Evolutionary conservation across 192 early-diverging fungal genomes (phyloP).

Genomic region (Phycomyces nitens): DNA sequence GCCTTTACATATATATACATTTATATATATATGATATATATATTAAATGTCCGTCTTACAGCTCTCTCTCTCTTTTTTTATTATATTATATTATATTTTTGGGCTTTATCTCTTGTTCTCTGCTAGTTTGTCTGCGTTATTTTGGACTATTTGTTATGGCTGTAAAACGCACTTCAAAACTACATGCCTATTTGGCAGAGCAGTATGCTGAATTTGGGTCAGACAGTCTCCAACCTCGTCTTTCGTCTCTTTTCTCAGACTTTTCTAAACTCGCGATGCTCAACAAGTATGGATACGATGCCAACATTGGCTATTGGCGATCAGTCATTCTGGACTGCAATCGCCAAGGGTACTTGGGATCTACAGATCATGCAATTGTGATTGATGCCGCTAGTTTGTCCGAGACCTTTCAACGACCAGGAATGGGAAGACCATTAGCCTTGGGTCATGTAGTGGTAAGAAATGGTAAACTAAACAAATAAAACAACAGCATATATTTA

Average conservation of each 20-base stretch:
- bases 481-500: neutral
- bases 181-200: constrained; percentile 6
- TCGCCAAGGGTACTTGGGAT: constrained; percentile 25
- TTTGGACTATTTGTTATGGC: constrained; percentile 14
- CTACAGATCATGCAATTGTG: neutral
- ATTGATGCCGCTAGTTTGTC: neutral
- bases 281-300: constrained; percentile 41
- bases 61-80: neutral
- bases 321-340: constrained; percentile 32
- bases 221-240: constrained; percentile 19
- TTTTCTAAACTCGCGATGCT: constrained; percentile 40
- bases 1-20: too few species aligned
- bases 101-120: too few species aligned
- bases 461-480: neutral
- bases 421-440: constrained; percentile 18
- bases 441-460: constrained; percentile 19
- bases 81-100: neutral
- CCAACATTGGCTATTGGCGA: constrained; percentile 41
- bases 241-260: constrained; percentile 41
- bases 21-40: neutral
- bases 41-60: neutral
- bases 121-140: neutral
- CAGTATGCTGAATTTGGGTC: constrained; percentile 19
- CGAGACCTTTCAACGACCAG: constrained; percentile 9
- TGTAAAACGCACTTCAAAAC: constrained; percentile 1